A percentile compares a stretch with the other conserved stretches of the same genome.
These are phyloP conservation scores for Papilionanthe hybrid DNA, from an alignment of 116 monocot genomes.

Conservation along the genomic window DNA sequence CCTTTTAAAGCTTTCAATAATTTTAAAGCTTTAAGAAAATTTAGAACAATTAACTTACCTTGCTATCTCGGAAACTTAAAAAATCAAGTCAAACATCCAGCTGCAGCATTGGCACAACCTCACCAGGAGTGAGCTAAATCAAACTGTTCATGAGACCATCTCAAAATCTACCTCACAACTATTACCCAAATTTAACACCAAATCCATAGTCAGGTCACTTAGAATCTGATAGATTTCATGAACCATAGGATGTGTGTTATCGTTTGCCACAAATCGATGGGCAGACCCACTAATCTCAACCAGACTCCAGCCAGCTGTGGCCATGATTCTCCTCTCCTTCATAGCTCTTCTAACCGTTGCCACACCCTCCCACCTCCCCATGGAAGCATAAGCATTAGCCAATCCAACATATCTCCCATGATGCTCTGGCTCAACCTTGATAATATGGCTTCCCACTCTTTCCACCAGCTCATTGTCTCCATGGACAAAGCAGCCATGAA, in stretches of 20 bases:
- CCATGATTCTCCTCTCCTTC: conserved; percentile 30
- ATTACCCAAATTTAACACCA: background rate
- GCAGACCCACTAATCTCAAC: conserved; percentile 19
- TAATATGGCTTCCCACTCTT: conserved; percentile 28
- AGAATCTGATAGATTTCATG: conserved; percentile 26
- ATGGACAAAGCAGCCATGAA: conserved; percentile 52
- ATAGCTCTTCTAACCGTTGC: conserved; percentile 41
- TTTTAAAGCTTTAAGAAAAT: background rate
- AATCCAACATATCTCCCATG: conserved; percentile 50
- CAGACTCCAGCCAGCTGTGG: conserved; percentile 48
- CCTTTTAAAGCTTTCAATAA: background rate
- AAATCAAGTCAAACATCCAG: background rate
- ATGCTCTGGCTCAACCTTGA: conserved; percentile 45
- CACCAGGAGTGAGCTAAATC: background rate
- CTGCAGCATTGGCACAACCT: background rate
- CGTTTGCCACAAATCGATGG: conserved; percentile 28
- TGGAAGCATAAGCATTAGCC: conserved; percentile 41
- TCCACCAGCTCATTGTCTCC: conserved; percentile 27
- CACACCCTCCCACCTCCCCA: conserved; percentile 50
- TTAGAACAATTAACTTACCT: background rate
- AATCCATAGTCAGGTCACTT: conserved; percentile 5
- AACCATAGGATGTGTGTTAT: conserved; percentile 30
- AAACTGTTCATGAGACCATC: background rate
- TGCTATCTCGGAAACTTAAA: background rate
- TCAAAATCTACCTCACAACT: background rate